phyloP scores from a whole-genome alignment of 2,329 filamentous ascomycete species.

The Exophiala sp. region DNA sequence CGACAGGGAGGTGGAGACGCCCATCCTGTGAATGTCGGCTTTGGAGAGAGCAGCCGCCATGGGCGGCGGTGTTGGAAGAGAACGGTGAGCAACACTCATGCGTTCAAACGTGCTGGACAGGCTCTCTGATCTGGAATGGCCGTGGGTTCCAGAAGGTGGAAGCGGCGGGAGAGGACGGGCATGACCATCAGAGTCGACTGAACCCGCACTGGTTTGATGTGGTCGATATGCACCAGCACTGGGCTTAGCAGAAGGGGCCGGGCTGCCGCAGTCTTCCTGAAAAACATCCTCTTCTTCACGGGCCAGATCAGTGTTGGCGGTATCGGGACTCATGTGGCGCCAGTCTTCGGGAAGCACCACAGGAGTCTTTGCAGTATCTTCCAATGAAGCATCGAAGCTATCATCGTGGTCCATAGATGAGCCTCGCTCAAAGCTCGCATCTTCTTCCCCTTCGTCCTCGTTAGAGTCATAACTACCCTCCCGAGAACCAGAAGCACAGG shows the following conservation, averaged over 20 bases:
- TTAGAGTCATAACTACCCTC: conserved; percentile 85
- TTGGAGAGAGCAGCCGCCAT: conserved; percentile 62
- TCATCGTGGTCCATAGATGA: conserved; percentile 65
- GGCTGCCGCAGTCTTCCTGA: conserved; percentile 57
- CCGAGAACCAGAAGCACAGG: conserved; percentile 78
- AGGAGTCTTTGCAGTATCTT: conserved; percentile 94
- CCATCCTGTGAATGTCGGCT: conserved; percentile 70
- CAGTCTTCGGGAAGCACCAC: conserved; percentile 97
- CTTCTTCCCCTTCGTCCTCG: conserved; percentile 63
- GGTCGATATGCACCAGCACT: conserved; percentile 48
- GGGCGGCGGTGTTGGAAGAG: conserved; percentile 69
- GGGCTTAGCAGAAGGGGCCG: conserved; percentile 53
- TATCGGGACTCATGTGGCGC: conserved; percentile 68
- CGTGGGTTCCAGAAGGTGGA: conserved; percentile 46
- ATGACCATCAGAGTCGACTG: conserved; percentile 70
- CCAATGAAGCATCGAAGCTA: conserved; percentile 90
- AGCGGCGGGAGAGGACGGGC: conserved; percentile 81
- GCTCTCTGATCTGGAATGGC: conserved; percentile 21
- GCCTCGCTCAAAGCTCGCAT: conserved; percentile 55
- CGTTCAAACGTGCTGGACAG: conserved; percentile 67
- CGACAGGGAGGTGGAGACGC: conserved; percentile 68
- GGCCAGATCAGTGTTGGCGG: conserved; percentile 49
- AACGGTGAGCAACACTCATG: conserved; percentile 60
- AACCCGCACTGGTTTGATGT: conserved; percentile 61
- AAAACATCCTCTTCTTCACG: conserved; percentile 62